A percentile compares a stretch with the other conserved stretches of the same genome.
Evolutionary conservation across 1,284 basidiomycete genomes (phyloP).

Genomic region (Coniophora puteana): DNA sequence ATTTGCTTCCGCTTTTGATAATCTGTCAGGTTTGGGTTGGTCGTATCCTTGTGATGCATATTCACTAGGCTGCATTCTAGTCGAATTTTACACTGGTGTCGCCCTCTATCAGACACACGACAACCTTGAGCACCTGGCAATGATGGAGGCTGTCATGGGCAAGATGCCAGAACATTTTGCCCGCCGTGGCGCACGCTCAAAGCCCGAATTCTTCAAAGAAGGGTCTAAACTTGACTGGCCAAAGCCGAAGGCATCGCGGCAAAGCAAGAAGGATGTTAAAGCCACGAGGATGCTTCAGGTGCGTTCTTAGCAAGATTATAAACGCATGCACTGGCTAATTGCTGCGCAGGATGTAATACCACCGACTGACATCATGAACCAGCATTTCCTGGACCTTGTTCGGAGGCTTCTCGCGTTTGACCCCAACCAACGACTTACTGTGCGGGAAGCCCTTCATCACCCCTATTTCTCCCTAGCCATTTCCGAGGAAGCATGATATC

Average conservation of each 20-base stretch:
- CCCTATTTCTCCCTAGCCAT: constrained; percentile 76
- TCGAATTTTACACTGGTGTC: constrained; percentile 97
- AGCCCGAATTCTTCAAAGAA: constrained; percentile 92
- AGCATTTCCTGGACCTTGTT: constrained; percentile 85
- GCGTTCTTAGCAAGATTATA: constrained; percentile 22
- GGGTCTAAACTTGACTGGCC: constrained; percentile 88
- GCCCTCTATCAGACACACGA: constrained; percentile 99
- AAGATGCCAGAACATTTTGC: constrained; percentile 89
- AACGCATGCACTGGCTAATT: constrained; percentile 11
- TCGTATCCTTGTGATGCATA: constrained; percentile 98
- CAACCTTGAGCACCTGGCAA: constrained; percentile 97
- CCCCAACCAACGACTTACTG: constrained; percentile 81
- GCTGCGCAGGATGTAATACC: constrained; percentile 76
- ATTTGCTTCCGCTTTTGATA: constrained; percentile 10
- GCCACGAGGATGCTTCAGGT: constrained; percentile 80
- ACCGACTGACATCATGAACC: constrained; percentile 65
- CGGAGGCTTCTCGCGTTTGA: constrained; percentile 89
- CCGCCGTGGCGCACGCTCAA: constrained; percentile 65
- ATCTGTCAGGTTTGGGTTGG: constrained; percentile 94
- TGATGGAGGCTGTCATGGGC: constrained; percentile 99
- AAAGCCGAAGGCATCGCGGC: constrained; percentile 79
- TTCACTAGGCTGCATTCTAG: constrained; percentile 97
- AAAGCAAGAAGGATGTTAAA: constrained; percentile 93
- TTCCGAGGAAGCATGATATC: constrained; percentile 44
- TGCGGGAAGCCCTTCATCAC: constrained; percentile 84